Percentiles rank a stretch among this genome's conserved stretches.
Conservation (phyloP, 129 eudicot genomes). For the Artemisia tridentata region DNA sequence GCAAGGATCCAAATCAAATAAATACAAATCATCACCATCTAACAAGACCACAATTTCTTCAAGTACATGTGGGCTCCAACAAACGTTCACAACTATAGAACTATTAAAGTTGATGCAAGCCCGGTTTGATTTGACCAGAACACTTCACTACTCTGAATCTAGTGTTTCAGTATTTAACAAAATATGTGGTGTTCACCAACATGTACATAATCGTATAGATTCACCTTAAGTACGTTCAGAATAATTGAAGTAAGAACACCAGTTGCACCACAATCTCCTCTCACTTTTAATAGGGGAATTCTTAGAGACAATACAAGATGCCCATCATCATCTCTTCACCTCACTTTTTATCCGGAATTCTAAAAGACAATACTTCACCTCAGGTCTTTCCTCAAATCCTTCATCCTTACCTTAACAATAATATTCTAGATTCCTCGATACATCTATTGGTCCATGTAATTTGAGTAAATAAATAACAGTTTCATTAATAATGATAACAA, state of each 20-base stretch:
- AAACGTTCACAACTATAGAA: constrained; percentile 47
- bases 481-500: no score
- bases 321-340: constrained; percentile 37
- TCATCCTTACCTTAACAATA: no score
- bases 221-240: constrained; percentile 19
- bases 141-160: constrained; percentile 16
- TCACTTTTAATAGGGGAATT: constrained; percentile 24
- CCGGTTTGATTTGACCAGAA: constrained; percentile 19
- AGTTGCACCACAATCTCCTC: constrained; percentile 19
- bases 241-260: constrained; percentile 8
- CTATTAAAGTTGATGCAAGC: constrained; percentile 36
- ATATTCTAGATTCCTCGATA: no score
- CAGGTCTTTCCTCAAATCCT: no score
- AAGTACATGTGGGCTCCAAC: constrained; percentile 79
- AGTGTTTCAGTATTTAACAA: constrained; percentile 47
- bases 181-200: constrained; percentile 37
- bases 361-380: no score
- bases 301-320: constrained; percentile 33
- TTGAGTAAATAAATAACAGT: no score
- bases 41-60: constrained; percentile 63
- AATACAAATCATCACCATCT: constrained; percentile 55
- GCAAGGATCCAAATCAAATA: constrained; percentile 56
- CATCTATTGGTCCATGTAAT: no score
- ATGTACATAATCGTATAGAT: constrained; percentile 41
- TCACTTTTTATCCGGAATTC: no score